Conservation (phyloP, 495 filamentous ascomycete genomes). For the Hypoxylon fuscum region DNA sequence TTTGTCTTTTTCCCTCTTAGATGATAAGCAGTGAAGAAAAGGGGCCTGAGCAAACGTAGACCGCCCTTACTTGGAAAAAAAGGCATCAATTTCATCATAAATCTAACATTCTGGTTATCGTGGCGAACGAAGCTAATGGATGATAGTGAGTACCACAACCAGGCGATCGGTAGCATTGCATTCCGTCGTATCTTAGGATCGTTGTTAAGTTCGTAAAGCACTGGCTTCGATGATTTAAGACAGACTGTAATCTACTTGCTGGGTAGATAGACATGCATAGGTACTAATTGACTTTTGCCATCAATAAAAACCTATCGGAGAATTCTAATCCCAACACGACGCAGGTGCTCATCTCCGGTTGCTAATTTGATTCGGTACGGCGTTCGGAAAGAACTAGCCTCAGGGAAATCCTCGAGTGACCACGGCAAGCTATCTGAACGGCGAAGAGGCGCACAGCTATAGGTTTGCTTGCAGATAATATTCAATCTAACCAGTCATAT, state of each 20-base stretch:
- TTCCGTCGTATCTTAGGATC: no score
- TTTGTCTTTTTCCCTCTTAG: not conserved
- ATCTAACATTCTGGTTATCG: not conserved
- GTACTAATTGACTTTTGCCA: conserved; percentile 2
- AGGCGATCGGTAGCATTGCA: no score
- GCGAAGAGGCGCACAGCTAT: no score
- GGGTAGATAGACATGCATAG: conserved; percentile 6
- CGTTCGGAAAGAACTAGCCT: conserved; percentile 12
- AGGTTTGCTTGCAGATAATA: conserved; percentile 32
- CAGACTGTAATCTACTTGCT: conserved; percentile 11
- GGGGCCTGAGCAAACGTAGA: not conserved
- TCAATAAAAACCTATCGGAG: conserved; percentile 24
- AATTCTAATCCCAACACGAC: conserved; percentile 14
- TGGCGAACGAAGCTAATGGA: conserved; percentile 2
- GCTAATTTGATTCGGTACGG: conserved; percentile 22
- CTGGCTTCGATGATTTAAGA: no score
- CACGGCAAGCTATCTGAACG: no score
- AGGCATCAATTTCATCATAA: not conserved
- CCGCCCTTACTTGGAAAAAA: conserved; percentile 24
- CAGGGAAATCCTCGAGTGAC: no score
- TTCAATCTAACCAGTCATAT: conserved; percentile 8
- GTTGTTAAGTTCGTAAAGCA: conserved; percentile 1
- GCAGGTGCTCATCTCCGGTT: conserved; percentile 24
- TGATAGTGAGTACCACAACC: no score
- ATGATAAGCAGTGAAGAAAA: no score